A percentile compares a stretch with the other conserved stretches of the same genome.
phyloP scores from a whole-genome alignment of 306 rosid genomes.

The Spatholobus suberectus region DNA sequence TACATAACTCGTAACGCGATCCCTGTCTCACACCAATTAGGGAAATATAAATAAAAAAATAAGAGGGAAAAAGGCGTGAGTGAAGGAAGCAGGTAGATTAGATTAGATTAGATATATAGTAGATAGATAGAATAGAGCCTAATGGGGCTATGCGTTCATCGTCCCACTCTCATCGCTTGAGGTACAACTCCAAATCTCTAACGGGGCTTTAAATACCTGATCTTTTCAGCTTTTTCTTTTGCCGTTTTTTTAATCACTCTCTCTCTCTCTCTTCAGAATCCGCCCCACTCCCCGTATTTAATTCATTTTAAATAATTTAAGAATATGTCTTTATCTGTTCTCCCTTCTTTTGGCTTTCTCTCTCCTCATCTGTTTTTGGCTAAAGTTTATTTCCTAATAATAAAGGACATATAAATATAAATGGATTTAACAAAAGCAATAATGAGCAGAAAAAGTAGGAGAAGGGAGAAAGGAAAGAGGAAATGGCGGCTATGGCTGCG shows the following conservation, averaged over 20 bases:
- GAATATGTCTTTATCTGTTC: constrained; percentile 47
- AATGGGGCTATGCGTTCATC: constrained; percentile 38
- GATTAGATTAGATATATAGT: too few species aligned
- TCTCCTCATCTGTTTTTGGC: neutral
- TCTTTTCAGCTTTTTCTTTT: constrained; percentile 36
- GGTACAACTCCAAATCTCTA: constrained; percentile 40
- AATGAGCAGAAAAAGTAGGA: constrained; percentile 12
- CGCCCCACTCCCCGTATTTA: constrained; percentile 15
- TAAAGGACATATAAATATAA: neutral
- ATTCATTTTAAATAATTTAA: constrained; percentile 7
- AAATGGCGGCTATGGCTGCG: constrained; percentile 99
- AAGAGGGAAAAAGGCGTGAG: neutral
- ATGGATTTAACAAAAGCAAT: neutral
- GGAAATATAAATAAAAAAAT: neutral
- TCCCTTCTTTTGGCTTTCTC: constrained; percentile 25
- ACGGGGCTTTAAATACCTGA: constrained; percentile 52
- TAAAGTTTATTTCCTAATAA: constrained; percentile 8
- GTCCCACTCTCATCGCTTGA: constrained; percentile 39
- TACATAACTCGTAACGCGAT: neutral
- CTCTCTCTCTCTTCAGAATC: constrained; percentile 32
- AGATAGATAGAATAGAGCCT: neutral
- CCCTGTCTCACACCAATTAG: neutral
- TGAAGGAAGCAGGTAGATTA: neutral
- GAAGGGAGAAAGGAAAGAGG: constrained; percentile 16
- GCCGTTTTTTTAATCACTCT: neutral